A percentile compares a stretch with the other conserved stretches of the same genome.
phyloP scores from a whole-genome alignment of 108 stramenopile species.

The Skeletonema grethae region DNA sequence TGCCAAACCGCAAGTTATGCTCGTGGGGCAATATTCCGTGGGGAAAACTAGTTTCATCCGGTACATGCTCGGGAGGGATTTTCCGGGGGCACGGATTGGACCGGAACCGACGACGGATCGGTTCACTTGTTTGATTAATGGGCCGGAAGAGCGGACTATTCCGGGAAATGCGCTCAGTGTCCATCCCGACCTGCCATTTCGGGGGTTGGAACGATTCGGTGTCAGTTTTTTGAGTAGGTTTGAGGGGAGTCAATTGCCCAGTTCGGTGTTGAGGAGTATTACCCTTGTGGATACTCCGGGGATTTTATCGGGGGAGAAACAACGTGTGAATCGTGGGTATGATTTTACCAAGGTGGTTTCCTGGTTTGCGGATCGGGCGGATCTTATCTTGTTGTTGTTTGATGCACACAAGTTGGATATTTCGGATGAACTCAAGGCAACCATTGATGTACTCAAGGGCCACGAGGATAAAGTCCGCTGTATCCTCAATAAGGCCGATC shows the following conservation, averaged over 20 bases:
- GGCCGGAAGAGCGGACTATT: conserved; percentile 94
- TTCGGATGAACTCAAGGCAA: conserved; percentile 95
- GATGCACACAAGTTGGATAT: conserved; percentile 99
- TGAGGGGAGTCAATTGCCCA: conserved; percentile 90
- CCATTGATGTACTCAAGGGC: conserved; percentile 95
- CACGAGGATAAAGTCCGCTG: conserved; percentile 99
- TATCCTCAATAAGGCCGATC: conserved; percentile 99
- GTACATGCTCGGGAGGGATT: conserved; percentile 86
- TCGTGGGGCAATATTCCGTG: conserved; percentile 97
- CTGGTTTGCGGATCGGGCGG: conserved; percentile 98
- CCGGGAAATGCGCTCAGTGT: conserved; percentile 98
- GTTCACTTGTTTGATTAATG: conserved; percentile 95
- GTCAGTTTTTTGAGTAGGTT: conserved; percentile 95
- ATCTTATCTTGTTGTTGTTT: conserved; percentile 96
- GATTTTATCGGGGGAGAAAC: conserved; percentile 98
- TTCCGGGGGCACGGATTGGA: conserved; percentile 93
- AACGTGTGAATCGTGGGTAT: conserved; percentile 90
- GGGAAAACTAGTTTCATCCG: conserved; percentile 94
- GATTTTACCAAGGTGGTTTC: conserved; percentile 93
- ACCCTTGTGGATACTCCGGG: conserved; percentile 98
- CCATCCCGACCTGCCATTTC: conserved; percentile 95
- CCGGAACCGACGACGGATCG: conserved; percentile 99
- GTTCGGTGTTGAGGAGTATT: conserved; percentile 83
- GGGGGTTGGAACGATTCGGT: conserved; percentile 93
- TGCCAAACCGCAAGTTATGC: conserved; percentile 96